Evolutionary conservation across 176 grass and related monocot species (phyloP), one percentile per base, ranked within the genome.

Genomic region (Tuctoria greenei): DNA sequence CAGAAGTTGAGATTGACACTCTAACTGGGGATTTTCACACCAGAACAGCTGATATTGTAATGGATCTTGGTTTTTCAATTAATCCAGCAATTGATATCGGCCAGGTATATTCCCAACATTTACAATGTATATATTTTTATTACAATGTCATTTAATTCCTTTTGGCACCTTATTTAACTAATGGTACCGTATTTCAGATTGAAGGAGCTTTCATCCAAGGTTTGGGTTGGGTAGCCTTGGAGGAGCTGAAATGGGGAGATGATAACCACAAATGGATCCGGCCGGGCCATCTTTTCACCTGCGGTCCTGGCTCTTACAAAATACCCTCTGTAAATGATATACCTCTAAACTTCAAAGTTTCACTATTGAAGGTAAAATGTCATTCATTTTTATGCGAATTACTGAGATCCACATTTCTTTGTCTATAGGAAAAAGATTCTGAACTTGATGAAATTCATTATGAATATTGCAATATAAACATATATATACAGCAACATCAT

Each of bases 241-340:
- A 98, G 78, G 95, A 98, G 79, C 79, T 98, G 40, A 98, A 98
- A 90, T 98, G 95, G 95, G 95, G 95, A 14, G 95, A 98, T 86
- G 61, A 83, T 51, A 76, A 77, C 82, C 95, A 98, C 69, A 92
- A 90, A 69, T 98, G 95, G 95, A 94, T 98, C 54, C 83, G 76
- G 71, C 91, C 95, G 39, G 95, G 95, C 27, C 76, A 92, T 72
- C 87, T 98, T 54, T 94, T 87, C 57, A 98, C 95, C 49, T 88
- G 78, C 72, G 95, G 95, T 37, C 95, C 95, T 57, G 95, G 91
- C 28, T 80, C 88, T 72, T 98, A 98, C 64, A 98, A 98, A 81
- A 98, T 98, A 81, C 95, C 95, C 59, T 89, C 88, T 73, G 59
- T 91, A 50, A 98, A 94, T 82, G 95, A 98, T 82, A 92, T 98